Conservation (phyloP, 2,329 filamentous ascomycete species). For the Pseudonectria buxi region DNA sequence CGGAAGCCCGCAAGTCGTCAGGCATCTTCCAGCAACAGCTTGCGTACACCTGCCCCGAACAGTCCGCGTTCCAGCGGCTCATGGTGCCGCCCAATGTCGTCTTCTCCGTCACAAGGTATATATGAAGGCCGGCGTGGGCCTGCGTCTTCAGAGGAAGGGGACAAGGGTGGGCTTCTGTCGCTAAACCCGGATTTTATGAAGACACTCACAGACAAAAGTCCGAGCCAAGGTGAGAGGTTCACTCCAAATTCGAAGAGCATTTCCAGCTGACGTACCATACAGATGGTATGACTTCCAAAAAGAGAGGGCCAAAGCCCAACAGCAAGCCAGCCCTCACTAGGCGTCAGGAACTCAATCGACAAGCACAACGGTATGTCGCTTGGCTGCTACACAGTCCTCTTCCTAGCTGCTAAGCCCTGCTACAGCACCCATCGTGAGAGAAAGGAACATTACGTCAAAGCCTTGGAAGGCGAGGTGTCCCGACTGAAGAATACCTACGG, state of each 20-base stretch:
- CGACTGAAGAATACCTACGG: conserved; percentile 81
- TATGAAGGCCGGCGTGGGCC: conserved; percentile 19
- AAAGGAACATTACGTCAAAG: conserved; percentile 93
- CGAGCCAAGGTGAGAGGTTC: conserved; percentile 57
- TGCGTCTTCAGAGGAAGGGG: conserved; percentile 24
- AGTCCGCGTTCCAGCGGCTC: too few relatives aligned
- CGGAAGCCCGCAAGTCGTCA: too few relatives aligned
- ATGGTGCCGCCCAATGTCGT: conserved; percentile 32
- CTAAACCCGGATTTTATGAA: conserved; percentile 59
- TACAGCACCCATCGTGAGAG: conserved; percentile 87
- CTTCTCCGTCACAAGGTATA: conserved; percentile 39
- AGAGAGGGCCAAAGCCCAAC: conserved; percentile 90
- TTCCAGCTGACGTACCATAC: conserved; percentile 10
- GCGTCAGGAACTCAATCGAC: conserved; percentile 87
- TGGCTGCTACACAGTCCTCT: neutral
- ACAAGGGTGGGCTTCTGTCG: conserved; percentile 34
- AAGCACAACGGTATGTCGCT: conserved; percentile 74
- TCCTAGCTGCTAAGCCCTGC: conserved; percentile 5
- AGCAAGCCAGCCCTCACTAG: conserved; percentile 90
- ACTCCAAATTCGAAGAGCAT: neutral
- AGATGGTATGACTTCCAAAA: conserved; percentile 84
- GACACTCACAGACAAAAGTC: conserved; percentile 64
- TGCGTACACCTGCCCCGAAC: too few relatives aligned
- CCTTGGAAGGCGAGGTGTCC: conserved; percentile 84
- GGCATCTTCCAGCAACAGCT: too few relatives aligned